phyloP scores from a whole-genome alignment of 495 filamentous ascomycete species.

The Hypoxylon fuscum region DNA sequence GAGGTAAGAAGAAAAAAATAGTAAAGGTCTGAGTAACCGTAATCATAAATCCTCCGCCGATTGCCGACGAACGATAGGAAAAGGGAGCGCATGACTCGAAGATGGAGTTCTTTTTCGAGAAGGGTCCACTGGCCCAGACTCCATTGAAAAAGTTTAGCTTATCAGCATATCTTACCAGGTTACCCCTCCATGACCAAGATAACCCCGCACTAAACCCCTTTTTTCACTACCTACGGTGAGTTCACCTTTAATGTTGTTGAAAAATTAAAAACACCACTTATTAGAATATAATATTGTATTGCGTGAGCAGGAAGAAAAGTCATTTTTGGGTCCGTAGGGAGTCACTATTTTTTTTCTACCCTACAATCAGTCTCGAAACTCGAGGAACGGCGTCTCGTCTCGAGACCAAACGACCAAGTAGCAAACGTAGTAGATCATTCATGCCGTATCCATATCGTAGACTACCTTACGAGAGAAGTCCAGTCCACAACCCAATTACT shows the following conservation, averaged over 20 bases:
- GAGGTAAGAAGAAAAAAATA: background rate
- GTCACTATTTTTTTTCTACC: no score
- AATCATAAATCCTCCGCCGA: conserved; percentile 20
- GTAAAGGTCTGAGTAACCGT: background rate
- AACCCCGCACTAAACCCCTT: conserved; percentile 38
- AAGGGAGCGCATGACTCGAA: conserved; percentile 27
- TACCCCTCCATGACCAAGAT: conserved; percentile 29
- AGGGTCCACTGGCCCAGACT: conserved; percentile 7
- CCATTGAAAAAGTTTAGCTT: conserved; percentile 18
- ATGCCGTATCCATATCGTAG: conserved; percentile 24
- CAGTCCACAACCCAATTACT: no score
- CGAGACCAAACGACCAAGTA: no score
- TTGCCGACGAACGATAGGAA: conserved; percentile 4
- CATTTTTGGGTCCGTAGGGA: no score
- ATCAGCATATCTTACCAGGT: background rate
- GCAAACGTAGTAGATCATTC: no score
- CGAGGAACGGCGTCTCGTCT: no score
- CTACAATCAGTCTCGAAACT: no score
- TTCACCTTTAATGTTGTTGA: no score
- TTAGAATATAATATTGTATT: no score
- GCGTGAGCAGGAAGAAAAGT: no score
- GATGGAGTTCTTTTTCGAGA: conserved; percentile 4
- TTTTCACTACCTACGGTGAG: conserved; percentile 12
- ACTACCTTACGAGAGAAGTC: conserved; percentile 1
- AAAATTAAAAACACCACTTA: no score